Conservation (phyloP, 306 rosid genomes). For the Cucurbita pepo region DNA sequence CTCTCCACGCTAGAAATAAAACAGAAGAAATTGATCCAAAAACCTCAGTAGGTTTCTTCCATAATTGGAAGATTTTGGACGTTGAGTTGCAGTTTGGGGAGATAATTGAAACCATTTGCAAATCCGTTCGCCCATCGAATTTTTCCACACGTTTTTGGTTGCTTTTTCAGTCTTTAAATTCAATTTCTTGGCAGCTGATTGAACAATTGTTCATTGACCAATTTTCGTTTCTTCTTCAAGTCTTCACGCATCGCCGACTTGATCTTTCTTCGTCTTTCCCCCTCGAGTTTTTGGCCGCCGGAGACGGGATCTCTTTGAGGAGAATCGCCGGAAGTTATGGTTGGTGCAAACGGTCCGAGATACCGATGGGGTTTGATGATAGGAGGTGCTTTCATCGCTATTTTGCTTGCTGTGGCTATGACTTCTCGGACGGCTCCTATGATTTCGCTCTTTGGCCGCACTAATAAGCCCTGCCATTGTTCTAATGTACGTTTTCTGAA, state of each 20-base stretch:
- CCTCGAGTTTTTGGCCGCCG: not conserved
- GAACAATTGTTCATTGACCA: not conserved
- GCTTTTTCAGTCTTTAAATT: not conserved
- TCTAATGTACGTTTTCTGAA: conserved; percentile 30
- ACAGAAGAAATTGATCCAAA: not conserved
- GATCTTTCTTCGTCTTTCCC: not conserved
- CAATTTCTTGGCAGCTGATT: not conserved
- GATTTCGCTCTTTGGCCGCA: conserved; percentile 34
- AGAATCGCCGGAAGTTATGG: conserved; percentile 10
- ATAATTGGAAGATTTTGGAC: not conserved
- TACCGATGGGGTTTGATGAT: conserved; percentile 41
- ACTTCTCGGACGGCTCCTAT: conserved; percentile 27
- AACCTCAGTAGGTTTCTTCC: not conserved
- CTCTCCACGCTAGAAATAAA: not conserved
- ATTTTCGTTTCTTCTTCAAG: not conserved
- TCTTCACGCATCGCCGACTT: not conserved
- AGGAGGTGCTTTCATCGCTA: conserved; percentile 37
- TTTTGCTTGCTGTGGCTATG: conserved; percentile 45
- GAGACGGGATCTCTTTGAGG: not conserved
- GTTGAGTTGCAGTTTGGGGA: not conserved
- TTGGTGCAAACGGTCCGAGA: conserved; percentile 19
- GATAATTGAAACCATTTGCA: not conserved
- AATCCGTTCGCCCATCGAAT: not conserved
- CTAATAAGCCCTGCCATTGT: conserved; percentile 48
- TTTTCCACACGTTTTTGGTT: not conserved